Evolutionary conservation across 805 yeast genomes (phyloP).

Genomic region (Kuraishia cidri): DNA sequence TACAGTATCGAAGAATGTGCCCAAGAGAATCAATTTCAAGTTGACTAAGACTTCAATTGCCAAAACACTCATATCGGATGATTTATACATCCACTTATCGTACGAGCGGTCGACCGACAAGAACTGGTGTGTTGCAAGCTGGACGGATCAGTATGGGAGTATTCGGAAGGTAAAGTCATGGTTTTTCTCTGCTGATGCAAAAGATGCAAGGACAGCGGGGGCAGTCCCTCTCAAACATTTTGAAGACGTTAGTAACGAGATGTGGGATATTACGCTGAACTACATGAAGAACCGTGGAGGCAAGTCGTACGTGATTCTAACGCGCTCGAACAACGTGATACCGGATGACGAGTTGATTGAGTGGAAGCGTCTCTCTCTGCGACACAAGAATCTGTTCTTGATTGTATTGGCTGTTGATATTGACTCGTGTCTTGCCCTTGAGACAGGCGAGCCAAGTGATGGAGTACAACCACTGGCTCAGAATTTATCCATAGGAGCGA

Average conservation of each 20-base stretch:
- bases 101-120: conserved; percentile 77
- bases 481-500: background rate
- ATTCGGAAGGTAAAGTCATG: conserved; percentile 57
- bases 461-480: background rate
- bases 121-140: conserved; percentile 79
- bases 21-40: conserved; percentile 32
- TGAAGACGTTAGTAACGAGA: conserved; percentile 53
- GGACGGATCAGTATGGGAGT: conserved; percentile 81
- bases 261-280: conserved; percentile 50
- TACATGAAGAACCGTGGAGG: conserved; percentile 35
- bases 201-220: conserved; percentile 1
- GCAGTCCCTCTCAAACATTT: conserved; percentile 17
- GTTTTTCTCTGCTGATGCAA: conserved; percentile 25
- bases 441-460: too few relatives aligned
- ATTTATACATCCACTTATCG: conserved; percentile 75
- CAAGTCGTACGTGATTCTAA: conserved; percentile 54
- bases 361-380: conserved; percentile 66
- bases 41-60: conserved; percentile 27
- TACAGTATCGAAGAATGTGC: conserved; percentile 28
- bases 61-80: conserved; percentile 42
- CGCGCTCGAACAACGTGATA: conserved; percentile 63
- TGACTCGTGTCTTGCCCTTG: conserved; percentile 29
- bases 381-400: conserved; percentile 43
- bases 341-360: conserved; percentile 78
- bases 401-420: conserved; percentile 64